phyloP scores from a whole-genome alignment of 352 stramenopile genomes.

The Globisporangium iwayamae region DNA sequence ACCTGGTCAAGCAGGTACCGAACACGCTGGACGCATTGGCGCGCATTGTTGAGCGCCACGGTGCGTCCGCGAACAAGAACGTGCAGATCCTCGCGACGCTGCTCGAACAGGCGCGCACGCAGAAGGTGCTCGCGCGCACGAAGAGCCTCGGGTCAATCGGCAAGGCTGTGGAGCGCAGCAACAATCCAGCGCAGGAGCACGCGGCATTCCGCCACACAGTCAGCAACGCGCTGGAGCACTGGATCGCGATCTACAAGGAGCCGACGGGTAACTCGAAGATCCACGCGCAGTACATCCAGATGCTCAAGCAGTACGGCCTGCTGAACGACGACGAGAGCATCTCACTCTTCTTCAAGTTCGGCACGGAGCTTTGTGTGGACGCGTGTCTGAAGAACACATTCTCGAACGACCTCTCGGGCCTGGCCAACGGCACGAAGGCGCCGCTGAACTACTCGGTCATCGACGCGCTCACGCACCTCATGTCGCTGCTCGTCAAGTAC shows the following conservation, averaged over 20 bases:
- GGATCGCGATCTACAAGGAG: constrained; percentile 97
- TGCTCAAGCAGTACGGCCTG: constrained; percentile 95
- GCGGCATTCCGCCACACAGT: constrained; percentile 84
- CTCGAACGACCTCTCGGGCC: constrained; percentile 26
- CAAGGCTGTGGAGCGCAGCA: constrained; percentile 26
- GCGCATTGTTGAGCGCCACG: constrained; percentile 81
- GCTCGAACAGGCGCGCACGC: constrained; percentile 70
- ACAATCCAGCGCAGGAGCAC: constrained; percentile 58
- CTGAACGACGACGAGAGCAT: constrained; percentile 96
- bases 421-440: constrained; percentile 45
- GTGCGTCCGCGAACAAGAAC: constrained; percentile 78
- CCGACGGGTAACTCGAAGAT: constrained; percentile 92
- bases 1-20: constrained; percentile 85
- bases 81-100: constrained; percentile 79
- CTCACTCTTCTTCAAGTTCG: constrained; percentile 96
- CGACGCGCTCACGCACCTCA: constrained; percentile 95
- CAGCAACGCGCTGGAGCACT: constrained; percentile 95
- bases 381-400: constrained; percentile 90
- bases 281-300: constrained; percentile 95
- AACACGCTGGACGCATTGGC: constrained; percentile 92
- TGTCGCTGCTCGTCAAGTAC: constrained; percentile 95
- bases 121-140: constrained; percentile 31
- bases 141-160: constrained; percentile 64
- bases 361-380: constrained; percentile 96
- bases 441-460: constrained; percentile 92